These are phyloP conservation scores for Alternaria incomplexa DNA, from an alignment of 2,329 filamentous ascomycete species.

Conservation along the genomic window DNA sequence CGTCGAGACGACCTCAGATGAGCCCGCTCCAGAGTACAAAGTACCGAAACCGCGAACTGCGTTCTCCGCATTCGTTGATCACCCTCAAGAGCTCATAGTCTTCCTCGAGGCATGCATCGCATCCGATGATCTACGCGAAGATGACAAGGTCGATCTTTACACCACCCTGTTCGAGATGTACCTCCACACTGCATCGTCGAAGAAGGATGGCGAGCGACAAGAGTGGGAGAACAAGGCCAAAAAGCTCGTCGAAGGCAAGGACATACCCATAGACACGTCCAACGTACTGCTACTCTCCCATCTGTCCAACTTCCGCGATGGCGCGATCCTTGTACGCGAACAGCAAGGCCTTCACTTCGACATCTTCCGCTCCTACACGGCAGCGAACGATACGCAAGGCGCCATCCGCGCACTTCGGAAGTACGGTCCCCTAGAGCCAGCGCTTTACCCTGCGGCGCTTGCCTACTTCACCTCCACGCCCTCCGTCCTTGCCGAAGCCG, in stretches of 20 bases:
- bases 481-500: conserved; percentile 81
- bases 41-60: conserved; percentile 84
- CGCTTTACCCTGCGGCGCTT: conserved; percentile 89
- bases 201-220: conserved; percentile 72
- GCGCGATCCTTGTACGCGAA: conserved; percentile 90
- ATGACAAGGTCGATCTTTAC: conserved; percentile 84
- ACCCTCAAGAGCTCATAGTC: conserved; percentile 86
- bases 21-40: conserved; percentile 67
- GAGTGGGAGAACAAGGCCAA: conserved; percentile 93
- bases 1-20: conserved; percentile 59
- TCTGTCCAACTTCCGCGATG: conserved; percentile 85
- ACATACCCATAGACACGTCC: conserved; percentile 86
- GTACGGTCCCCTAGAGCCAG: conserved; percentile 89
- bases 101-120: conserved; percentile 89
- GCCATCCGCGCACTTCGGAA: conserved; percentile 89
- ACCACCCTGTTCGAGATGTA: conserved; percentile 99
- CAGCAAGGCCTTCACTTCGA: conserved; percentile 90
- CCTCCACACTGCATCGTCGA: conserved; percentile 81
- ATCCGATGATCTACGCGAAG: conserved; percentile 71
- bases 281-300: conserved; percentile 93
- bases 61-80: conserved; percentile 96
- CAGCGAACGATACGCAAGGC: conserved; percentile 87
- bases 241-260: conserved; percentile 79
- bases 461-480: conserved; percentile 91
- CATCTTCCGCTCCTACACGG: conserved; percentile 95